Evolutionary conservation across 805 yeast genomes (phyloP), one percentile per base, ranked within the genome.

Genomic region (Cephaloascus fragrans): DNA sequence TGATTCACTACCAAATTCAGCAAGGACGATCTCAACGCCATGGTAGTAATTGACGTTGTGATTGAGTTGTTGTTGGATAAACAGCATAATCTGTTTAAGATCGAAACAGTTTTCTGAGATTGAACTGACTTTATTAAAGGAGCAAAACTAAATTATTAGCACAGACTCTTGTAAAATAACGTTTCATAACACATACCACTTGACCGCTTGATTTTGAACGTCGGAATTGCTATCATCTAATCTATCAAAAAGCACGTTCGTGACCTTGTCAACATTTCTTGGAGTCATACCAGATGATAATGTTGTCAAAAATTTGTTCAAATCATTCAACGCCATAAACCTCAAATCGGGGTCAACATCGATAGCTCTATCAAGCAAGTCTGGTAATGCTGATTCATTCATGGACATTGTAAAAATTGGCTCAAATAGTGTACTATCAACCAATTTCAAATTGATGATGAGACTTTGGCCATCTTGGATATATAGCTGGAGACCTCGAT

Each of bases 321-420:
- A 67, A 51, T 86, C 95, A 47, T 74, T 82, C 40, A 86, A 62
- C 2, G 89, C 94, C 95, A 86, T 86, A 60, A 78, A 86, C 53
- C 95, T 64, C 47, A 83, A 62, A 52, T 86, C 95, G 3, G 93
- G 83, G 49, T 86, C 95, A 3, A 79, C 80, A 46, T 80, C 84
- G 33, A 63, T 63, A 12, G 79, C 73, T 46, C 68, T 67, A 32
- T 69, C 71, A 40, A 61, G 50, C 18, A 59, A 44, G 34, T 51
- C 6, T 23, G 12, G 28, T 23, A 23, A 23, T 23, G 28, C 6
- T 23, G 28, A 8, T 6, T 8, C 28, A 23, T 6, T 8, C 28
- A 23, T 23, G 28, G n/a, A n/a, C n/a, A n/a, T n/a, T n/a, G n/a
- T n/a, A n/a, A n/a, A n/a, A n/a, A n/a, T n/a, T n/a, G n/a, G n/a